A percentile compares a stretch with the other conserved stretches of the same genome.
These are phyloP conservation scores for Claviceps quebecensis DNA, from an alignment of 2,329 filamentous ascomycete genomes.

Conservation along the genomic window DNA sequence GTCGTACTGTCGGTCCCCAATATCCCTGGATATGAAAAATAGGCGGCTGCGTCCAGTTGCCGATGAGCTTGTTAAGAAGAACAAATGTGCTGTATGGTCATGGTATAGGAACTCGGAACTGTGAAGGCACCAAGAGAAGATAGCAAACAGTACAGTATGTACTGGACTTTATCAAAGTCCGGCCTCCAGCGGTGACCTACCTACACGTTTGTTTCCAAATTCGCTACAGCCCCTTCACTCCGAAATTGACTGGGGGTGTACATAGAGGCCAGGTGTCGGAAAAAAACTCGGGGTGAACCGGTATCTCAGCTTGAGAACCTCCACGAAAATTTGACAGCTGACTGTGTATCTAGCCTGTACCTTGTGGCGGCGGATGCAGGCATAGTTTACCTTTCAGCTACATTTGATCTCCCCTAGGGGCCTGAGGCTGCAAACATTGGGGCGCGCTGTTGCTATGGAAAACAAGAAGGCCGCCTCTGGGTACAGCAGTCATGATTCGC, in stretches of 20 bases:
- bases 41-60: too few species aligned
- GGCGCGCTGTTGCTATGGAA: constrained; percentile 19
- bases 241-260: too few species aligned
- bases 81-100: too few species aligned
- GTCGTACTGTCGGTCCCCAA: too few species aligned
- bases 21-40: too few species aligned
- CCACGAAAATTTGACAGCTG: not conserved
- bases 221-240: too few species aligned
- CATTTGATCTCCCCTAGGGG: constrained; percentile 6
- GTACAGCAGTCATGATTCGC: too few species aligned
- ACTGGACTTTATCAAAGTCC: not conserved
- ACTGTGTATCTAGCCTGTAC: constrained; percentile 1
- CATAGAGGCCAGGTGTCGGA: constrained; percentile 8
- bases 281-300: constrained; percentile 21
- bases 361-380: not conserved
- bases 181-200: not conserved
- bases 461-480: constrained; percentile 1
- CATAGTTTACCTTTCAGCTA: not conserved
- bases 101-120: too few species aligned
- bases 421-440: constrained; percentile 19
- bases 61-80: too few species aligned
- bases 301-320: constrained; percentile 12
- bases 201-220: too few species aligned
- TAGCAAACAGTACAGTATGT: too few species aligned
- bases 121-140: too few species aligned